A percentile compares a stretch with the other conserved stretches of the same genome.
Evolutionary conservation across 345 rosid species (phyloP).

Genomic region (Gossypioides kirkii): DNA sequence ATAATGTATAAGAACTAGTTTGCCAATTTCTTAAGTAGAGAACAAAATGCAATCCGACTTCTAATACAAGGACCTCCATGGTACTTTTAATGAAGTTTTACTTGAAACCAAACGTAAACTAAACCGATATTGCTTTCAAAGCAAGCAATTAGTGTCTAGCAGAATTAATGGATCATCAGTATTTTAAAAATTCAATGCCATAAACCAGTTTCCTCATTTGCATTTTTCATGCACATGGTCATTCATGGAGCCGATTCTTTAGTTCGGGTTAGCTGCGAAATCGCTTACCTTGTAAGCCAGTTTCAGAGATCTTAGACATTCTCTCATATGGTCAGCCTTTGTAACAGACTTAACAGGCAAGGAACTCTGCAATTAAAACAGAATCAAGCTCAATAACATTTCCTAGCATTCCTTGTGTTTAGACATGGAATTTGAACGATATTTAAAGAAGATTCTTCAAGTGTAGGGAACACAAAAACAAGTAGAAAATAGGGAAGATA

Average conservation of each 20-base stretch:
- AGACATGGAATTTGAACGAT: neutral
- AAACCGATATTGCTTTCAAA: no score
- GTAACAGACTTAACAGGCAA: conserved; percentile 13
- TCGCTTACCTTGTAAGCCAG: conserved; percentile 47
- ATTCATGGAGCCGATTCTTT: neutral
- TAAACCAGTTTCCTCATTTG: neutral
- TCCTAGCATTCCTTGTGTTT: neutral
- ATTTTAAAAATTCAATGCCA: neutral
- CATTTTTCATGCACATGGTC: neutral
- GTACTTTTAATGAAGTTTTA: no score
- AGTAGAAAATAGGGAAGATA: neutral
- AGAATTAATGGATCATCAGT: no score
- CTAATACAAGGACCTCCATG: no score
- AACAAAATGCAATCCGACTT: no score
- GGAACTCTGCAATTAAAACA: conserved; percentile 31
- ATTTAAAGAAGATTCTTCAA: conserved; percentile 12
- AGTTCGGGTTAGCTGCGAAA: neutral
- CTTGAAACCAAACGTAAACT: no score
- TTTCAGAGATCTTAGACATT: conserved; percentile 64
- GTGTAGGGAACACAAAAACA: neutral
- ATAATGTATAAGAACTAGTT: no score
- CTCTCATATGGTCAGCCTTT: conserved; percentile 53
- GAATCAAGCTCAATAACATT: conserved; percentile 5
- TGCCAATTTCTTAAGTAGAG: no score
- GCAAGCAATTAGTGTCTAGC: no score